Evolutionary conservation across 805 yeast species (phyloP).

Genomic region (Komagataella kurtzmanii): DNA sequence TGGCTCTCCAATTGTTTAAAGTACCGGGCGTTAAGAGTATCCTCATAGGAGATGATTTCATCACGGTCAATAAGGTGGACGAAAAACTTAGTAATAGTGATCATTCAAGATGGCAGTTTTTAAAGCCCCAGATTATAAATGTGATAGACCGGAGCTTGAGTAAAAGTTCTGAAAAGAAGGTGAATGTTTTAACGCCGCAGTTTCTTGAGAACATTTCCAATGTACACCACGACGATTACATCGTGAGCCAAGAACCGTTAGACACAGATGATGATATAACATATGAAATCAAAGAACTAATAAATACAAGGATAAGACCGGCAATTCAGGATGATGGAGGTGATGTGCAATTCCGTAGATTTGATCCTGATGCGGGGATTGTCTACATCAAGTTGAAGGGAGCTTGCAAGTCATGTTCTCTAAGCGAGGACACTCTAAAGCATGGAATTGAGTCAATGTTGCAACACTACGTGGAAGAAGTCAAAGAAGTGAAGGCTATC

Average conservation of each 20-base stretch:
- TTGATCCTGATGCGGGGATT: constrained; percentile 40
- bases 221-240: not conserved
- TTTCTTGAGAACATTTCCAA: constrained; percentile 11
- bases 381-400: constrained; percentile 50
- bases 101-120: constrained; percentile 16
- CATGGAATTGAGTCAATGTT: constrained; percentile 62
- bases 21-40: constrained; percentile 54
- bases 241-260: constrained; percentile 14
- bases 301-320: constrained; percentile 59
- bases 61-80: constrained; percentile 51
- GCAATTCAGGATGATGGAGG: constrained; percentile 72
- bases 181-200: constrained; percentile 7
- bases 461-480: constrained; percentile 59
- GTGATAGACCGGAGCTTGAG: constrained; percentile 7
- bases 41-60: constrained; percentile 62
- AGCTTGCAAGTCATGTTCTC: constrained; percentile 63
- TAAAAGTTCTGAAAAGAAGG: constrained; percentile 11
- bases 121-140: constrained; percentile 13
- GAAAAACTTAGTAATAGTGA: constrained; percentile 16
- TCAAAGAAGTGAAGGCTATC: constrained; percentile 33
- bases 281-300: constrained; percentile 54
- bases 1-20: constrained; percentile 48
- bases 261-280: constrained; percentile 60
- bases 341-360: constrained; percentile 52
- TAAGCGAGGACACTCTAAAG: constrained; percentile 51